Conservation (phyloP, 2,329 filamentous ascomycete species). For the Trichoderma gracile region DNA sequence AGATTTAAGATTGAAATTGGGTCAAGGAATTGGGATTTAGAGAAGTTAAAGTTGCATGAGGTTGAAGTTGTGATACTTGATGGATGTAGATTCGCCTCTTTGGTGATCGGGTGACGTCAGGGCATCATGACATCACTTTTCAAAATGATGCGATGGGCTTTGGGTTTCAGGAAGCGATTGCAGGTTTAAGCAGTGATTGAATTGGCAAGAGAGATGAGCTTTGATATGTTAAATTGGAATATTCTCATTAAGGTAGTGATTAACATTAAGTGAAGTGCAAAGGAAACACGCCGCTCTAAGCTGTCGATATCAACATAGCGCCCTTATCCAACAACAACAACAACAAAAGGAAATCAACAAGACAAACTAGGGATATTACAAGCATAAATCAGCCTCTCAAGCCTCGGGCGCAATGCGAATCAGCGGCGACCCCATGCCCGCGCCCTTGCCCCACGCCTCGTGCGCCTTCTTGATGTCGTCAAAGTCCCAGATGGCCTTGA, state of each 20-base stretch:
- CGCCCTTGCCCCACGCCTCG: constrained; percentile 38
- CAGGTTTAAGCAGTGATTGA: no score
- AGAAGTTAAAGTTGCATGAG: background rate
- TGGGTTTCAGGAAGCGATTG: background rate
- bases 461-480: constrained; percentile 44
- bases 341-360: background rate
- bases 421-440: constrained; percentile 41
- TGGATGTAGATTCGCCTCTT: background rate
- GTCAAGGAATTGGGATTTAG: background rate
- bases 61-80: background rate
- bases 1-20: background rate
- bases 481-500: constrained; percentile 45
- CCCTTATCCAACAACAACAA: background rate
- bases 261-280: background rate
- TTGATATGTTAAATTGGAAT: background rate
- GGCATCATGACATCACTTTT: constrained; percentile 28
- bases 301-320: background rate
- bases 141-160: background rate
- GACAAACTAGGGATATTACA: background rate
- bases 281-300: background rate
- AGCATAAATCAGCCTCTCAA: background rate
- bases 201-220: background rate
- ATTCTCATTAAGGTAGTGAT: background rate
- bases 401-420: constrained; percentile 33
- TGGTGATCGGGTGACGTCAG: constrained; percentile 22